Base-by-base conservation (phyloP, 2,329 filamentous ascomycete species). In the Drechslerella stenobrocha region DNA sequence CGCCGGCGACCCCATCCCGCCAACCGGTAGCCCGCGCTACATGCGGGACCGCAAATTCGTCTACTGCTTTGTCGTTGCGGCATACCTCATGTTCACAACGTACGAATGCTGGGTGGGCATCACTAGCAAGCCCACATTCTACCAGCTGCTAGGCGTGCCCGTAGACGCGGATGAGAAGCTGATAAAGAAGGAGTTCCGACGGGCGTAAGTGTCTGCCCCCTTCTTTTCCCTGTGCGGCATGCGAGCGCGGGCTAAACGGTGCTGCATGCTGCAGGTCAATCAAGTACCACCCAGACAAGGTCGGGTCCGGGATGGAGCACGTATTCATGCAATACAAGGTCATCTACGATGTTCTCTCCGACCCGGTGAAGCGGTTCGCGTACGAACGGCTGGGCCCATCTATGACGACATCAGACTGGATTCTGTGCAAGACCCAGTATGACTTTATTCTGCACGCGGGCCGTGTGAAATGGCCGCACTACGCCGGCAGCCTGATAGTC, bases 21-120 rank as follows among this genome's bases (percentile, higher is more conserved):
- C 78, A 61, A 83, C 87, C 32, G 83, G 88, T 76, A 80, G 82
- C n/a, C 81, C 84, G 1, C 85, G 85, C 71, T 89, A 84, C 76
- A 80, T 82, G 70, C 81, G 82, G 60, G 89, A 97, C 79, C 87
- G 90, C 66, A 87, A 88, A 61, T 83, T 85, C 73, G 92, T 96
- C 75, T 86, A 93, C 76, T 87, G 92, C 74, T 80, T 87, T 72
- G 89, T 97, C 73, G 87, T 97, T 51, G 80, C 87, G 48, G 78
- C 83, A 67, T 98, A 97, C 78, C 69, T 72, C 15, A 47, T 70
- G 9, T 72, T 71, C 51, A 96, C 90, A 46, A 84, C 97, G 73
- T 93, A 91, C 79, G 92, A 97, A 78, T 87, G 90, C 73, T 89
- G 95, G 80, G 85, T 88, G 79, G 85, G 89, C 70, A 81, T 96